Evolutionary conservation across 106 monocot genomes (phyloP), one percentile per base, ranked within the genome.

Genomic region (Apostasia shenzhenica): DNA sequence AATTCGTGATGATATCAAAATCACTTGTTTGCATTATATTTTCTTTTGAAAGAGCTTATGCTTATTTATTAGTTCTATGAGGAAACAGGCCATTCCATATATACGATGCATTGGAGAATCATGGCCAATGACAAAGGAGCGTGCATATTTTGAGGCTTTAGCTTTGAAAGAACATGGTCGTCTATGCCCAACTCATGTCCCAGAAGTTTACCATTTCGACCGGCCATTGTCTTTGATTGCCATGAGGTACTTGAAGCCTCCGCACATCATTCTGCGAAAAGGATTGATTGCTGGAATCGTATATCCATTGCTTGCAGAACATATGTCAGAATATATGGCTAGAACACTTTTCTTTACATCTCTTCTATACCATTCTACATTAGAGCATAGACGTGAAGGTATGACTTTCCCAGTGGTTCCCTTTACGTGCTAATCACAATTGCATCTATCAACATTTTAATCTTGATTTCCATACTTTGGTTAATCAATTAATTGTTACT

Each of bases 161-260:
- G 73, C 86, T 9, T 77, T 99, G 70, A 83, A 73, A 68, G 76
- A 92, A 64, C 97, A 99, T 59, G 87, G 97, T 12, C 68, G 72
- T 55, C 55, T 90, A 45, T 92, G 97, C 69, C 89, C 92, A n/a
- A n/a, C 80, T 56, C 78, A 92, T 76, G 90, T 85, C 3, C 97
- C 97, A 4, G 83, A 99, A 83, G 89, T 99, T 59, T 99, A 89
- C 66, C 89, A 92, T 77, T 99, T 99, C 74, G 97, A 99, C 46
- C 73, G 84, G 10, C 44, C 73, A 12, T 83, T 99, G 90, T 92
- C 92, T 51, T 72, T 99, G 60, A 87, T 99, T 67, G 97, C 69
- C 51, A 99, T 99, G 97, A 78, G 78, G 6, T 99, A 99, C 72
- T 67, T 99, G 72, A 69, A 99, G 72, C 92, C 97, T 37, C 97